Percentiles rank a stretch among this genome's conserved stretches.
phyloP scores from a whole-genome alignment of 1,284 basidiomycete species.

The Ganoderma resinaceum region DNA sequence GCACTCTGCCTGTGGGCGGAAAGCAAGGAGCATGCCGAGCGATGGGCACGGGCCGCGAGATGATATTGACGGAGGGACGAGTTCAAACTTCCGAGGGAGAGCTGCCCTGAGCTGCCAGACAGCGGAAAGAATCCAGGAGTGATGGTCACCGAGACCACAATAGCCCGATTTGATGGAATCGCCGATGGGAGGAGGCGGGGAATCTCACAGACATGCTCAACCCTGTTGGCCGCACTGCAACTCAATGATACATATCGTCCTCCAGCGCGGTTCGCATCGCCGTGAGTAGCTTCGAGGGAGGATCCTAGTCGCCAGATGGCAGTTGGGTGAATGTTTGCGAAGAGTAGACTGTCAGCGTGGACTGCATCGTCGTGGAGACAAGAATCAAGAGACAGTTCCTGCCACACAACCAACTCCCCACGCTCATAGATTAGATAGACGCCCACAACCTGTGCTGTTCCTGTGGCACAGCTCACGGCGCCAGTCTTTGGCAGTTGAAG shows the following conservation, averaged over 20 bases:
- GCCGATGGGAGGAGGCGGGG: background rate
- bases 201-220: background rate
- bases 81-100: background rate
- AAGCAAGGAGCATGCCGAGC: constrained; percentile 9
- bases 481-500: background rate
- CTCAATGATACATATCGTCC: background rate
- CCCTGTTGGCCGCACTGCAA: background rate
- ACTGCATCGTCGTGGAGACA: background rate
- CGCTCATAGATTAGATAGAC: background rate
- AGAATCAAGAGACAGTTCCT: background rate
- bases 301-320: background rate
- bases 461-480: background rate
- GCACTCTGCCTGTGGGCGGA: constrained; percentile 5
- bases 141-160: constrained; percentile 1
- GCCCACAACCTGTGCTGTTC: background rate
- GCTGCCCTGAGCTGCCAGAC: background rate
- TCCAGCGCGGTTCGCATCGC: background rate
- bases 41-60: background rate
- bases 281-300: background rate
- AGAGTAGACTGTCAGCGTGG: background rate
- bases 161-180: background rate
- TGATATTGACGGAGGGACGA: background rate
- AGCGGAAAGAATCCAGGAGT: background rate
- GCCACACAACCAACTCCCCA: background rate
- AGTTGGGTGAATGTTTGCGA: background rate